Conservation (phyloP, 2,329 filamentous ascomycete species). For the Calonectria naviculata region DNA sequence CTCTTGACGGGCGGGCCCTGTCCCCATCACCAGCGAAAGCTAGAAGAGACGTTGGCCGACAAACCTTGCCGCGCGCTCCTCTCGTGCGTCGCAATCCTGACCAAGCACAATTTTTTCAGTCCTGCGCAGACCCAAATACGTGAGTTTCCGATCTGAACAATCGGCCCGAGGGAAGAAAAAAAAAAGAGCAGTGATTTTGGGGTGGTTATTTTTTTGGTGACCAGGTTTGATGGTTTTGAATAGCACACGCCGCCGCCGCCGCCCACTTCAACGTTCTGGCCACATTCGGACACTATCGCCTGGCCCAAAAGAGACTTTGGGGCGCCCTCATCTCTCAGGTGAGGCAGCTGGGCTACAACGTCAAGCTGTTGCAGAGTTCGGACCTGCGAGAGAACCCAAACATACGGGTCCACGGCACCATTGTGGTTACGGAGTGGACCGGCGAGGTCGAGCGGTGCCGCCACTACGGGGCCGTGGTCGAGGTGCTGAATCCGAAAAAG, state of each 20-base stretch:
- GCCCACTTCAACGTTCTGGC: background rate
- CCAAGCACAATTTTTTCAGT: background rate
- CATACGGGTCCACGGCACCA: background rate
- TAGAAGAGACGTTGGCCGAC: background rate
- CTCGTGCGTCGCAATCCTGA: background rate
- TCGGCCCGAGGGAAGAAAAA: background rate
- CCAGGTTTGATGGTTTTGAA: background rate
- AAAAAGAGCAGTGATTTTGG: background rate
- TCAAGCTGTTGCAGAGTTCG: background rate
- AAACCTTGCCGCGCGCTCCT: background rate
- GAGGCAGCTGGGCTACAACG: background rate
- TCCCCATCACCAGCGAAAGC: background rate
- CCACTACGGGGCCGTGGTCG: background rate
- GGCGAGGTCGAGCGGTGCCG: background rate
- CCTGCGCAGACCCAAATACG: background rate
- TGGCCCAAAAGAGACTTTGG: background rate
- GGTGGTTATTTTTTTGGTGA: background rate
- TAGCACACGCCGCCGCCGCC: background rate
- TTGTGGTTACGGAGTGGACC: background rate
- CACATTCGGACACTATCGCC: background rate
- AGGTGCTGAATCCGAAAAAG: background rate
- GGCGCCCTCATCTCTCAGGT: background rate
- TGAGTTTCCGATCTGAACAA: background rate
- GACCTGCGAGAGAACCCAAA: background rate
- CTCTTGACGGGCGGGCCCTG: slow-evolving; percentile 1